Evolutionary conservation across 352 stramenopile genomes (phyloP).

Genomic region (Albugo laibachii): DNA sequence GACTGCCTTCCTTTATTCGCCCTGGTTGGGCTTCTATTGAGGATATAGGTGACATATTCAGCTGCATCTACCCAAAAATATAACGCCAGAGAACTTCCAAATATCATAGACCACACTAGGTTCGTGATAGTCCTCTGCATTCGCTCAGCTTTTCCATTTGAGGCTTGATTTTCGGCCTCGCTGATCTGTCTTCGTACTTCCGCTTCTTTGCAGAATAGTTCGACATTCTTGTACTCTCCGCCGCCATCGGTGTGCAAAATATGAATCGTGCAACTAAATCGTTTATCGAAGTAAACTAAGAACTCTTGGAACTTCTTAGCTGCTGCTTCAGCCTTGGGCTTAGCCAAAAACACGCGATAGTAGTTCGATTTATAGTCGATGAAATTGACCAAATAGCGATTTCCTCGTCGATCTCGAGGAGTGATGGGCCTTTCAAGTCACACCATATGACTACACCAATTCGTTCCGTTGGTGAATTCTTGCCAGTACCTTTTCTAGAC

Average conservation of each 20-base stretch:
- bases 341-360: no score
- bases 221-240: conserved; percentile 10
- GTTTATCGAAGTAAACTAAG: no score
- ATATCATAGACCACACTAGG: conserved; percentile 13
- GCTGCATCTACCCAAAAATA: conserved; percentile 1
- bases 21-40: not conserved
- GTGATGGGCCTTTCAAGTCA: no score
- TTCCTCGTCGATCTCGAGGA: no score
- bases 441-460: conserved; percentile 1
- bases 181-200: conserved; percentile 8
- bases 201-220: conserved; percentile 11
- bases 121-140: conserved; percentile 17
- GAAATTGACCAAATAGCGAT: no score
- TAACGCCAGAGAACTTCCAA: conserved; percentile 10
- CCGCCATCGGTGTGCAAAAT: not conserved
- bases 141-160: conserved; percentile 15
- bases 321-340: no score
- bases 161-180: conserved; percentile 9
- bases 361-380: no score
- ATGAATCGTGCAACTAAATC: no score
- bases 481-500: not conserved
- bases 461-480: not conserved
- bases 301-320: no score
- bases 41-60: not conserved
- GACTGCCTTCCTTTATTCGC: not conserved